These are phyloP conservation scores for Rhynchosporium agropyri DNA, from an alignment of 2,329 filamentous ascomycete species.

Conservation along the genomic window DNA sequence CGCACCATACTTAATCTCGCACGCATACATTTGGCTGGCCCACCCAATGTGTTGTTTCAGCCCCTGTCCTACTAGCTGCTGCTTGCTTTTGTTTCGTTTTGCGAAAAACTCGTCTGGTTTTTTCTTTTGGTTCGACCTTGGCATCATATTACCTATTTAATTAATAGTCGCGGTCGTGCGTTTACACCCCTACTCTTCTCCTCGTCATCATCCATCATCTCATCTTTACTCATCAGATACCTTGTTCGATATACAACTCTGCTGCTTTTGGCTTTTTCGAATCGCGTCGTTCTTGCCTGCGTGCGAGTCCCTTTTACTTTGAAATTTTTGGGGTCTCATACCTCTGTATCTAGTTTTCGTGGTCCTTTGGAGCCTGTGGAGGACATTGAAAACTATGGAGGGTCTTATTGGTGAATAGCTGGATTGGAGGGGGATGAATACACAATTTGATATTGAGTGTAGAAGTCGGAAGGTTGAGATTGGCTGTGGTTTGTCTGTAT, in stretches of 20 bases:
- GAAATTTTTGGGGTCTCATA: slow-evolving; percentile 9
- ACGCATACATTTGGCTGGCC: slow-evolving; percentile 42
- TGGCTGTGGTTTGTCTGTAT: slow-evolving; percentile 19
- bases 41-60: slow-evolving; percentile 41
- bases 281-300: slow-evolving; percentile 14
- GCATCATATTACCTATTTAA: slow-evolving; percentile 34
- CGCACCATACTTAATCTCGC: slow-evolving; percentile 38
- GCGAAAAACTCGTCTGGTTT: slow-evolving; percentile 16
- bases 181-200: slow-evolving; percentile 32
- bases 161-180: slow-evolving; percentile 34
- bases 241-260: slow-evolving; percentile 59
- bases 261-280: slow-evolving; percentile 24
- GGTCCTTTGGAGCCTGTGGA: slow-evolving; percentile 18
- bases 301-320: slow-evolving; percentile 11
- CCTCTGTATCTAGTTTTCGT: slow-evolving; percentile 29
- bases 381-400: not conserved
- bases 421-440: slow-evolving; percentile 3
- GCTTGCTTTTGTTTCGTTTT: slow-evolving; percentile 20
- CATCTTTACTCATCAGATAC: slow-evolving; percentile 50
- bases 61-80: slow-evolving; percentile 40
- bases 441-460: slow-evolving; percentile 19
- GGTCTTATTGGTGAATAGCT: not conserved
- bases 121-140: slow-evolving; percentile 13
- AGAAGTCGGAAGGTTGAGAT: not conserved
- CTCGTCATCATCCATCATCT: slow-evolving; percentile 30